These are phyloP conservation scores for Cladosporium sp. DNA, from an alignment of 2,329 filamentous ascomycete genomes.

Conservation along the genomic window DNA sequence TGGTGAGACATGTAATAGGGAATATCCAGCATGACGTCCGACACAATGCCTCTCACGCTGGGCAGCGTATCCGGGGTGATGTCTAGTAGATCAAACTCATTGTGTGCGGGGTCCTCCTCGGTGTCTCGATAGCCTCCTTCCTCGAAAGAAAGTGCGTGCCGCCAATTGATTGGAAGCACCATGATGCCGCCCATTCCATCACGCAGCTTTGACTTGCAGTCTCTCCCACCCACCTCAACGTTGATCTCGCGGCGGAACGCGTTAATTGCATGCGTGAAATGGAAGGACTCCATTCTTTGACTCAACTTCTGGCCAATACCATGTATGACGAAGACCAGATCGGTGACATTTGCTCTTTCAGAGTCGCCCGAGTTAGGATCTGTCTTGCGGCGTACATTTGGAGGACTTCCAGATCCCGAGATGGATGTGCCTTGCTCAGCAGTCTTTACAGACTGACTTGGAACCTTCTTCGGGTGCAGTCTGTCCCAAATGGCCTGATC, in stretches of 20 bases:
- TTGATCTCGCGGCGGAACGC: constrained; percentile 82
- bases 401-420: constrained; percentile 41
- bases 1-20: constrained; percentile 97
- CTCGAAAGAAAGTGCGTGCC: constrained; percentile 80
- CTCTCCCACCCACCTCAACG: constrained; percentile 69
- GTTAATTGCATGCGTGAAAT: constrained; percentile 96
- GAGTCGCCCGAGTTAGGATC: constrained; percentile 60
- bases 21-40: constrained; percentile 97
- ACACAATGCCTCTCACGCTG: constrained; percentile 85
- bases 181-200: constrained; percentile 83
- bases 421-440: constrained; percentile 44
- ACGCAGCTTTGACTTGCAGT: constrained; percentile 71
- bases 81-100: constrained; percentile 70
- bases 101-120: constrained; percentile 55
- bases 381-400: constrained; percentile 34
- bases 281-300: constrained; percentile 83
- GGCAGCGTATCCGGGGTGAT: constrained; percentile 90
- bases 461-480: constrained; percentile 55
- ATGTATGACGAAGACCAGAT: constrained; percentile 86
- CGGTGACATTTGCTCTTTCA: constrained; percentile 70
- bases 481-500: constrained; percentile 72
- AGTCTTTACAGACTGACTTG: constrained; percentile 35
- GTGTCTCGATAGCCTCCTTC: constrained; percentile 59
- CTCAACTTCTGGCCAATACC: constrained; percentile 96
- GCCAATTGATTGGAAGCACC: constrained; percentile 93